Evolutionary conservation across 1,284 basidiomycete species (phyloP).

Genomic region (Sporisorium scitamineum): DNA sequence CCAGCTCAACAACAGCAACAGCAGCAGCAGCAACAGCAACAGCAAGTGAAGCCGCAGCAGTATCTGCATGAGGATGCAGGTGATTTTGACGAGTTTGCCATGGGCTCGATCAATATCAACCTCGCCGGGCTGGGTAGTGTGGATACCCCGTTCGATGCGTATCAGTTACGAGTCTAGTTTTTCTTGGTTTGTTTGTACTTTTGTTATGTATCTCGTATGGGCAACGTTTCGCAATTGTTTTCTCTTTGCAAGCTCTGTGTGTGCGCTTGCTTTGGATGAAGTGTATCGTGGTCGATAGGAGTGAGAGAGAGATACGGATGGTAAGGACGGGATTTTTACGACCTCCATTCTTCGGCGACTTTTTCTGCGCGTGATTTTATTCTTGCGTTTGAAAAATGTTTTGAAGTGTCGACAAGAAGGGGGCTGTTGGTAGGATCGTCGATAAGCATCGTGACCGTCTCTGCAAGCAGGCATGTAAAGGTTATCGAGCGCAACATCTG

Average conservation of each 20-base stretch:
- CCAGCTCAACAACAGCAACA: neutral
- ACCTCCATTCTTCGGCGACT: neutral
- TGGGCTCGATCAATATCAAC: neutral
- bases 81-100: neutral
- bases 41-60: neutral
- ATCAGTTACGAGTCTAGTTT: slow-evolving; percentile 13
- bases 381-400: too few relatives aligned
- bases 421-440: too few relatives aligned
- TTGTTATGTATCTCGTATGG: neutral
- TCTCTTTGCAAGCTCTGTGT: neutral
- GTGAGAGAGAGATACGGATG: neutral
- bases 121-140: slow-evolving; percentile 1
- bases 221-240: neutral
- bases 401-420: too few relatives aligned
- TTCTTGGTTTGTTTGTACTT: neutral
- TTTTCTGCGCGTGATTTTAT: neutral
- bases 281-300: neutral
- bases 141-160: slow-evolving; percentile 6
- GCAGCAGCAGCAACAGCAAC: neutral
- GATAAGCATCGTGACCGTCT: neutral
- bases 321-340: neutral
- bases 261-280: neutral
- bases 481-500: too few relatives aligned
- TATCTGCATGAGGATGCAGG: neutral
- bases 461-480: too few relatives aligned